Evolutionary conservation across 371 early-diverging fungal species (phyloP), one percentile per base, ranked within the genome.

Genomic region (Rhizopus delemar): DNA sequence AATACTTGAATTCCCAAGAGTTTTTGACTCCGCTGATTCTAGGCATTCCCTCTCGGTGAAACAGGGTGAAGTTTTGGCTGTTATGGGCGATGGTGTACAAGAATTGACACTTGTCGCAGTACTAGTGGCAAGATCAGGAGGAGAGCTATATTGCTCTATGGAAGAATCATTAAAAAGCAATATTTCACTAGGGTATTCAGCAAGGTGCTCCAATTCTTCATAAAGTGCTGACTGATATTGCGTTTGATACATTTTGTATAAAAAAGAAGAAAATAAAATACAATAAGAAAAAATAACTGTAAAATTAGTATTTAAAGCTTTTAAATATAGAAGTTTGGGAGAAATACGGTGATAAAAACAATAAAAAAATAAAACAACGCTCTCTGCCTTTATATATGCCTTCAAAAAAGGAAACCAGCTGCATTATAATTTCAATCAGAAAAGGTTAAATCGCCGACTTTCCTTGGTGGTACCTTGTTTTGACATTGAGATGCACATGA

Each of bases 1-100:
- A 59, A 51, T 52, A 51, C 22, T 51, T 59, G 4, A 50, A 51
- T 41, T 43, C 41, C 15, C 13, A 43, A 12, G 34, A 33, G 29
- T 22, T 15, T 38, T 8, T 22, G 22, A 13, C 13, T 59, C 57
- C 11, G 22, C 15, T 12, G 15, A 46, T 4, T 56, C 56, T 9
- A 12, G 6, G 4, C 34, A 3, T 48, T 56, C 57, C 28, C 46
- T 56, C 2, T 56, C 57, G 8, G 16, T 39, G 28, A 48, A 35
- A 36, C 6, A 34, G 13, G 57, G 57, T 48, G 57, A 56, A 22
- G 38, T 28, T 13, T 46, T 36, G 8, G 48, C 39, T 28, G 57
- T 36, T 8, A 36, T 8, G 22, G 57, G 38, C 5, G 46, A 46
- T 15, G 57, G 48, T 34, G 8, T 36, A 38, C 28, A 46, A 8